Evolutionary conservation across 2,329 filamentous ascomycete genomes (phyloP).

Genomic region (Paracoccidioides brasiliensis): DNA sequence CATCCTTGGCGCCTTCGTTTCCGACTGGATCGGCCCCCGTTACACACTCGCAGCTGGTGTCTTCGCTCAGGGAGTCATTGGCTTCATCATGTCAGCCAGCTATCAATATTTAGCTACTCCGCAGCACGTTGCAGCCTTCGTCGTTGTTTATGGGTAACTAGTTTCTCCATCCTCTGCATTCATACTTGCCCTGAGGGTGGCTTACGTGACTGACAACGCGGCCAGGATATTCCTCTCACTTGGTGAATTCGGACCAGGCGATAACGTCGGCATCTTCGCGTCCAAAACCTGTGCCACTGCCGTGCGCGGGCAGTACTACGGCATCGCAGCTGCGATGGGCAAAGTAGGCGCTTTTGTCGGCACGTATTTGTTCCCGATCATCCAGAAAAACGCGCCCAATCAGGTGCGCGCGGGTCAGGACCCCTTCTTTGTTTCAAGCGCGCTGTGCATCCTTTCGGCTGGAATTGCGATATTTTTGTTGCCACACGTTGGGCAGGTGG

Average conservation of each 20-base stretch:
- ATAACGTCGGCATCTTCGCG: constrained; percentile 80
- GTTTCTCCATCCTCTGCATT: not conserved
- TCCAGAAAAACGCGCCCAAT: constrained; percentile 44
- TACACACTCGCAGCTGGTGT: constrained; percentile 62
- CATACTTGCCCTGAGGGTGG: not conserved
- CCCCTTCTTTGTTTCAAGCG: constrained; percentile 75
- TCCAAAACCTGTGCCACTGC: constrained; percentile 81
- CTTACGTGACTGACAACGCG: not conserved
- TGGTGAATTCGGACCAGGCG: constrained; percentile 72
- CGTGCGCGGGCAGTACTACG: constrained; percentile 65
- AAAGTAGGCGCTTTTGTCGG: constrained; percentile 62
- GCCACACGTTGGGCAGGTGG: constrained; percentile 54
- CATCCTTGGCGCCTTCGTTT: constrained; percentile 60
- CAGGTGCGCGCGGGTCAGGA: constrained; percentile 57
- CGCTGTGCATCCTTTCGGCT: constrained; percentile 64
- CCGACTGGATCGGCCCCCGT: constrained; percentile 67
- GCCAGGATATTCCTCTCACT: constrained; percentile 56
- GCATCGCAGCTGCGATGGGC: constrained; percentile 34
- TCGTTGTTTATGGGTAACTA: constrained; percentile 56
- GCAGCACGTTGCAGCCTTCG: constrained; percentile 58
- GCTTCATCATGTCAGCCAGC: constrained; percentile 77
- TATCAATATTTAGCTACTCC: constrained; percentile 57
- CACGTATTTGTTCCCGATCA: constrained; percentile 66
- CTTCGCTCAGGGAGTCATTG: constrained; percentile 58
- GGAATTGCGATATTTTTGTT: constrained; percentile 52